Conservation (phyloP, 345 rosid genomes). For the Bruguiera sexangula region DNA sequence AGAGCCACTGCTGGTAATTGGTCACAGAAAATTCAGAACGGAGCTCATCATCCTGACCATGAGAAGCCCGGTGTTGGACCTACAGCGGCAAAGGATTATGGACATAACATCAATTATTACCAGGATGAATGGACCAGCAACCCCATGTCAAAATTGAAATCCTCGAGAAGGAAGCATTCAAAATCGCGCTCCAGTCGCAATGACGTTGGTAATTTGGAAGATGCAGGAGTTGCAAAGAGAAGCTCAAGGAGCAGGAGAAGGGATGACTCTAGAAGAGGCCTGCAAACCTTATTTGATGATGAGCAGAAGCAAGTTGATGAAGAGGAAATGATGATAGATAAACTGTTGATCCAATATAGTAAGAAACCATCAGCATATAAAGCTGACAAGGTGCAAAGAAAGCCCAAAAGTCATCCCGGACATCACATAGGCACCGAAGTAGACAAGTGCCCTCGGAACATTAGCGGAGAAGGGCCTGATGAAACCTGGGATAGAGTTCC, state of each 20-base stretch:
- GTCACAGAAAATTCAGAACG: conserved; percentile 30
- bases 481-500: conserved; percentile 34
- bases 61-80: conserved; percentile 25
- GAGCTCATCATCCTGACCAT: conserved; percentile 26
- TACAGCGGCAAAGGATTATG: conserved; percentile 25
- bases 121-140: conserved; percentile 28
- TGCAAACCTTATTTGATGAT: conserved; percentile 61
- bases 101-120: conserved; percentile 14
- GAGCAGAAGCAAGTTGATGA: conserved; percentile 47
- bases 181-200: conserved; percentile 37
- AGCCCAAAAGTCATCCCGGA: conserved; percentile 48
- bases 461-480: conserved; percentile 24
- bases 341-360: conserved; percentile 84
- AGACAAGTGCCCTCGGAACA: conserved; percentile 26
- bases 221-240: conserved; percentile 33
- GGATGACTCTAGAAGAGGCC: conserved; percentile 58
- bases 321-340: conserved; percentile 85
- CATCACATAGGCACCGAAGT: conserved; percentile 24
- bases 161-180: conserved; percentile 55
- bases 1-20: conserved; percentile 18
- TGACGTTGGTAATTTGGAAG: conserved; percentile 36
- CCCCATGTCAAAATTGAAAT: conserved; percentile 49
- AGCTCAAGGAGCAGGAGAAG: conserved; percentile 60
- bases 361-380: conserved; percentile 63
- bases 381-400: conserved; percentile 39